Percentiles rank a stretch among this genome's conserved stretches.
Evolutionary conservation across 2,329 filamentous ascomycete species (phyloP).

Genomic region (Neofusicoccum laricinum): DNA sequence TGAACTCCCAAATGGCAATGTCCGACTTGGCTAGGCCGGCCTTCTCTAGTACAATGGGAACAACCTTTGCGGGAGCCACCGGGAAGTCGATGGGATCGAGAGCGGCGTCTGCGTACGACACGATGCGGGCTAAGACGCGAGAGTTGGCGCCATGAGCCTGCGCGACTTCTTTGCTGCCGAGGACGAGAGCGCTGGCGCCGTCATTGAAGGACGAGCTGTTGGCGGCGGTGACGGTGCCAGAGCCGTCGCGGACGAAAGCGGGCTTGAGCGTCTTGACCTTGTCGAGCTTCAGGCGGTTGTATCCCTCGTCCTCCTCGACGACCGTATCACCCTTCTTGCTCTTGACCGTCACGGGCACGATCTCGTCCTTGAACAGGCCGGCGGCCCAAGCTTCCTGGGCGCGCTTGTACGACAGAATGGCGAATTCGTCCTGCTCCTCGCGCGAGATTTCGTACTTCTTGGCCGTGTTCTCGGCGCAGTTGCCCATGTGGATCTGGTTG

Average conservation of each 20-base stretch:
- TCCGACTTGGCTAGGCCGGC: slow-evolving; percentile 90
- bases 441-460: slow-evolving; percentile 80
- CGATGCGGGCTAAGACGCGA: slow-evolving; percentile 81
- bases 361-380: slow-evolving; percentile 82
- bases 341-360: slow-evolving; percentile 82
- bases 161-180: slow-evolving; percentile 77
- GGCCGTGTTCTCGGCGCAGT: slow-evolving; percentile 90
- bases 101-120: slow-evolving; percentile 83
- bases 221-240: slow-evolving; percentile 89
- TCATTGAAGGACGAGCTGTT: slow-evolving; percentile 95
- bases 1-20: slow-evolving; percentile 96
- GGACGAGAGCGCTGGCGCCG: slow-evolving; percentile 83
- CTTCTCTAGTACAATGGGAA: slow-evolving; percentile 81
- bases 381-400: slow-evolving; percentile 86
- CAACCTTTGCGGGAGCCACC: slow-evolving; percentile 85
- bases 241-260: slow-evolving; percentile 84
- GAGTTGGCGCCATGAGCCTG: slow-evolving; percentile 74
- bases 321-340: slow-evolving; percentile 75
- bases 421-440: slow-evolving; percentile 87
- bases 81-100: slow-evolving; percentile 93
- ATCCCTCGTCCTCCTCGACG: slow-evolving; percentile 83
- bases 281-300: slow-evolving; percentile 79
- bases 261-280: slow-evolving; percentile 86
- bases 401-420: slow-evolving; percentile 83
- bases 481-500: slow-evolving; percentile 96